phyloP scores from a whole-genome alignment of 192 early-diverging fungal species.

The Bifiguratus adelaidae region DNA sequence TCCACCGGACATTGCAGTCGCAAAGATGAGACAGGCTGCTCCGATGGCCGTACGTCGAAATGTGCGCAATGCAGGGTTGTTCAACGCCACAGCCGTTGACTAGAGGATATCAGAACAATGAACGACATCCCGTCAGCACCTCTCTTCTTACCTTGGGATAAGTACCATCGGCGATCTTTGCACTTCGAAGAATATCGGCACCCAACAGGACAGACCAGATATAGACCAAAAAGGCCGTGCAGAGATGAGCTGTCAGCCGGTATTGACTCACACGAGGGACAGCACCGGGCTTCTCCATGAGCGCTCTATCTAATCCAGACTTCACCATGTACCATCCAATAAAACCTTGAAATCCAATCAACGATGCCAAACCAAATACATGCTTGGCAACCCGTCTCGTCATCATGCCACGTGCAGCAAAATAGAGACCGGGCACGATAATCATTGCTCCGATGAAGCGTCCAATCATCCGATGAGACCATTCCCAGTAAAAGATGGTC shows the following conservation, averaged over 20 bases:
- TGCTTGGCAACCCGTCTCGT: slow-evolving; percentile 47
- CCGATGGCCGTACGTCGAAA: slow-evolving; percentile 53
- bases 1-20: slow-evolving; percentile 85
- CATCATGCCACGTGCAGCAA: slow-evolving; percentile 74
- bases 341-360: slow-evolving; percentile 75
- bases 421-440: slow-evolving; percentile 79
- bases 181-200: slow-evolving; percentile 60
- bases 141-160: slow-evolving; percentile 17
- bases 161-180: slow-evolving; percentile 42
- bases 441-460: slow-evolving; percentile 83
- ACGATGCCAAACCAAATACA: slow-evolving; percentile 44
- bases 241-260: slow-evolving; percentile 84
- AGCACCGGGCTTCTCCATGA: slow-evolving; percentile 63
- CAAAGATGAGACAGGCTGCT: slow-evolving; percentile 60
- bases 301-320: slow-evolving; percentile 75
- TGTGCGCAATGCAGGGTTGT: slow-evolving; percentile 45
- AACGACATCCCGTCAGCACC: not conserved
- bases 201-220: slow-evolving; percentile 69
- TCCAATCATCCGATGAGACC: slow-evolving; percentile 95
- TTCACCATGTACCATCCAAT: slow-evolving; percentile 99
- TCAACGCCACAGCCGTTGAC: slow-evolving; percentile 23
- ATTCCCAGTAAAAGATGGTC: slow-evolving; percentile 96
- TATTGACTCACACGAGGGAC: slow-evolving; percentile 93
- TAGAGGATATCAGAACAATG: slow-evolving; percentile 5
- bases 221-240: slow-evolving; percentile 83